phyloP scores from a whole-genome alignment of 1,139 yeast species.

The Debaryomyces psychrophilus region DNA sequence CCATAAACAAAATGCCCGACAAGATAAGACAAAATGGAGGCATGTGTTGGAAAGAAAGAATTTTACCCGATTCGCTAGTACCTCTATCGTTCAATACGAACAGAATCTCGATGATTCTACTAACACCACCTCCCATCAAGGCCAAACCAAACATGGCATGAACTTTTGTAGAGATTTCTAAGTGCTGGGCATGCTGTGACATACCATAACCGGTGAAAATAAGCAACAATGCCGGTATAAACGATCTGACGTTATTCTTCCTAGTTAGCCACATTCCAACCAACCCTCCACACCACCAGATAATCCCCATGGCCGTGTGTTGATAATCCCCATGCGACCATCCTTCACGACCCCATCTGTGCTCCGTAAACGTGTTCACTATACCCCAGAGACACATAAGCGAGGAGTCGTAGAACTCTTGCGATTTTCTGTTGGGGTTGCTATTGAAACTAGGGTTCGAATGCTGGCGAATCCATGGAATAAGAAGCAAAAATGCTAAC shows the following conservation, averaged over 20 bases:
- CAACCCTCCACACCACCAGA: conserved; percentile 95
- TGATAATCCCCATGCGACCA: conserved; percentile 94
- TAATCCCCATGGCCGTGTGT: conserved; percentile 93
- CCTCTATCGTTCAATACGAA: conserved; percentile 65
- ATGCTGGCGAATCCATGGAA: conserved; percentile 64
- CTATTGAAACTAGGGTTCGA: conserved; percentile 23
- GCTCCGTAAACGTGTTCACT: conserved; percentile 93
- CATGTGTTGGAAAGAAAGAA: conserved; percentile 75
- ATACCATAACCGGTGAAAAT: conserved; percentile 92
- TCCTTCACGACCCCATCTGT: conserved; percentile 83
- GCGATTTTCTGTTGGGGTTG: conserved; percentile 54
- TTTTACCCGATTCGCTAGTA: conserved; percentile 45
- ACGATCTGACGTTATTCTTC: conserved; percentile 62
- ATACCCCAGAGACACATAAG: conserved; percentile 90
- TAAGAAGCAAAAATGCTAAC: conserved; percentile 62
- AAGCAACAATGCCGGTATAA: conserved; percentile 78
- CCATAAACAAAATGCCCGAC: conserved; percentile 83
- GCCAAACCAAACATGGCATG: conserved; percentile 85
- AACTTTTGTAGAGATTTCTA: conserved; percentile 78
- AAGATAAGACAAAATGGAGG: conserved; percentile 80
- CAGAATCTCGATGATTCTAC: conserved; percentile 75
- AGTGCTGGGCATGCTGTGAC: conserved; percentile 83
- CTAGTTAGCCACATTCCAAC: conserved; percentile 74
- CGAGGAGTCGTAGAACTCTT: conserved; percentile 81
- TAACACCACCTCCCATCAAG: conserved; percentile 75